phyloP scores from a whole-genome alignment of 225 moss, liverwort and hornwort genomes.

The Asterella californica region DNA sequence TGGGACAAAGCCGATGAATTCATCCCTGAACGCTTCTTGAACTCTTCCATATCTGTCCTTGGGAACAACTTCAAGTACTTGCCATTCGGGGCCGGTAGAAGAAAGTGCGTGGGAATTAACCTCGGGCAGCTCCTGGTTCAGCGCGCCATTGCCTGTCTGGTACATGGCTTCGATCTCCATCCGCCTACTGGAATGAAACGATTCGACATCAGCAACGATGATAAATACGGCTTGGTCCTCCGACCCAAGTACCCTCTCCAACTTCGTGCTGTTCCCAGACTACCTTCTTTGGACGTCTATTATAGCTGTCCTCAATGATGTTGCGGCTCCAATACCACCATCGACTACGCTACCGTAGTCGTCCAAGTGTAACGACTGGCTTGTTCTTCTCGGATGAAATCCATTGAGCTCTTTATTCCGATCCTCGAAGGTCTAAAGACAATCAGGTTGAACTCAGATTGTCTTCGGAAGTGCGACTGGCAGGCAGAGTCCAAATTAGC shows the following conservation, averaged over 20 bases:
- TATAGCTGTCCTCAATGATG: background rate
- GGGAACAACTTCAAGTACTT: conserved; percentile 21
- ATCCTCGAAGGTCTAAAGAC: too few relatives aligned
- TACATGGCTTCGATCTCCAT: conserved; percentile 8
- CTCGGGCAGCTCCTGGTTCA: conserved; percentile 13
- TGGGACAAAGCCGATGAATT: conserved; percentile 52
- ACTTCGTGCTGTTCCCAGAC: background rate
- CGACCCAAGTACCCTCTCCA: conserved; percentile 10
- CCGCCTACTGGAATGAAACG: conserved; percentile 9
- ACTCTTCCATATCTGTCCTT: conserved; percentile 1
- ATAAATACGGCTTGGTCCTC: conserved; percentile 13
- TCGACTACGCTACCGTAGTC: too few relatives aligned
- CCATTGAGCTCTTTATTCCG: too few relatives aligned
- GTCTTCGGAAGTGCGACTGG: too few relatives aligned
- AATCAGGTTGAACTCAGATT: too few relatives aligned
- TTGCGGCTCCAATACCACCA: too few relatives aligned
- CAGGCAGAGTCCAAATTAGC: too few relatives aligned
- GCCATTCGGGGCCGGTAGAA: conserved; percentile 20
- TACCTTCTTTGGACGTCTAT: background rate
- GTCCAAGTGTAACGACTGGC: too few relatives aligned
- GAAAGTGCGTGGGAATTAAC: conserved; percentile 18
- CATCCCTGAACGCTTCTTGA: conserved; percentile 48
- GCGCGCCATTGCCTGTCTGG: background rate
- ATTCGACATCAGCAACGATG: conserved; percentile 11
- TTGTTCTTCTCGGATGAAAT: too few relatives aligned